Percentiles rank a stretch among this genome's conserved stretches.
These are phyloP conservation scores for Nemania sp. DNA, from an alignment of 2,329 filamentous ascomycete genomes.

Conservation along the genomic window DNA sequence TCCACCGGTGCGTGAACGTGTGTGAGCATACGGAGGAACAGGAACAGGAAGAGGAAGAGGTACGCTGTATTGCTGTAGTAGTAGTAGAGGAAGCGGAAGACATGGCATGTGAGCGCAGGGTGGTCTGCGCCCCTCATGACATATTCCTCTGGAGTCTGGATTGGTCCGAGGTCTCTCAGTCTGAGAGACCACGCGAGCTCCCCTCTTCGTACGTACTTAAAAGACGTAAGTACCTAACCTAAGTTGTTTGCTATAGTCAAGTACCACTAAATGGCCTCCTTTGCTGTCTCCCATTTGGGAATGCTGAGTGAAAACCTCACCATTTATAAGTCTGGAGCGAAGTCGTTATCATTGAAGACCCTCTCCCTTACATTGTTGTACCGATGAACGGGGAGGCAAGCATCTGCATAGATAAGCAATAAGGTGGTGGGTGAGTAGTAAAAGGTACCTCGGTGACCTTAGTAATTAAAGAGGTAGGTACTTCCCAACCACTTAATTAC, in stretches of 20 bases:
- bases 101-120: slow-evolving; percentile 25
- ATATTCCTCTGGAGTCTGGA: slow-evolving; percentile 9
- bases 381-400: slow-evolving; percentile 1
- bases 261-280: background rate
- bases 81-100: background rate
- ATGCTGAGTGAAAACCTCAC: background rate
- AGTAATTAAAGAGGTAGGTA: background rate
- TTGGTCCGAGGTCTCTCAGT: too few relatives aligned
- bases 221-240: background rate
- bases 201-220: background rate
- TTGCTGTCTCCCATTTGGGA: background rate
- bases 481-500: background rate
- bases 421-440: background rate
- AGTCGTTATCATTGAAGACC: background rate
- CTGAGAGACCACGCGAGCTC: slow-evolving; percentile 9
- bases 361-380: background rate
- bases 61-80: too few relatives aligned
- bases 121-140: slow-evolving; percentile 11
- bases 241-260: background rate
- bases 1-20: slow-evolving; percentile 2
- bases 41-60: background rate
- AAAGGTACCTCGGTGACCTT: background rate
- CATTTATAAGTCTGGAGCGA: background rate
- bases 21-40: background rate
- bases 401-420: slow-evolving; percentile 4